Percentiles rank a stretch among this genome's conserved stretches.
These are phyloP conservation scores for Paulownia fortunei DNA, from an alignment of 257 asterid genomes.

Conservation along the genomic window DNA sequence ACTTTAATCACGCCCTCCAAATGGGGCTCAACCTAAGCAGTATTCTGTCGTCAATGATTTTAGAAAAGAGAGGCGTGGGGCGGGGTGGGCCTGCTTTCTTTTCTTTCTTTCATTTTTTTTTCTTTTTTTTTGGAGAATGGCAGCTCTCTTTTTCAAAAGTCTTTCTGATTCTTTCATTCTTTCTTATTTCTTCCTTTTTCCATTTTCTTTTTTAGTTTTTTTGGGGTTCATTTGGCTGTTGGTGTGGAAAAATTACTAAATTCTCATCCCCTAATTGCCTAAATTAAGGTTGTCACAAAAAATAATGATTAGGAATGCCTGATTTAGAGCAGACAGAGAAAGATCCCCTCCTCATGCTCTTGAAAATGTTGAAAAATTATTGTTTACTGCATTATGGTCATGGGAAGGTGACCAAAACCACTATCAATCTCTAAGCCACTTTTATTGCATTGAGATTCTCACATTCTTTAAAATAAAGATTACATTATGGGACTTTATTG, in stretches of 20 bases:
- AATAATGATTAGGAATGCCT: constrained; percentile 28
- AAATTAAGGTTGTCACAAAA: constrained; percentile 30
- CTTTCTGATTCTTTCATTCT: too few species aligned
- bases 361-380: constrained; percentile 18
- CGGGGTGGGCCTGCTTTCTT: background rate
- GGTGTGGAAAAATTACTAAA: background rate
- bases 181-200: too few species aligned
- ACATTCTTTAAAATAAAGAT: constrained; percentile 48
- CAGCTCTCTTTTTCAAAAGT: too few species aligned
- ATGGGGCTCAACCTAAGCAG: background rate
- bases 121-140: too few species aligned
- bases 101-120: too few species aligned
- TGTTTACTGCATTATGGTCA: constrained; percentile 34
- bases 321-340: constrained; percentile 33
- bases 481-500: constrained; percentile 66
- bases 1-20: background rate
- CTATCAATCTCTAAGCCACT: constrained; percentile 56
- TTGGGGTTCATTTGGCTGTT: background rate
- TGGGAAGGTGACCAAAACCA: constrained; percentile 55
- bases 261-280: background rate
- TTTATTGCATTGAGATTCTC: constrained; percentile 76
- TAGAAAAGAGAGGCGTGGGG: background rate
- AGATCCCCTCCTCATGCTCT: constrained; percentile 33
- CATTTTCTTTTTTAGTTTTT: background rate
- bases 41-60: background rate